Base-by-base conservation (phyloP, 768 basidiomycete species). In the Lactarius hatsudake region DNA sequence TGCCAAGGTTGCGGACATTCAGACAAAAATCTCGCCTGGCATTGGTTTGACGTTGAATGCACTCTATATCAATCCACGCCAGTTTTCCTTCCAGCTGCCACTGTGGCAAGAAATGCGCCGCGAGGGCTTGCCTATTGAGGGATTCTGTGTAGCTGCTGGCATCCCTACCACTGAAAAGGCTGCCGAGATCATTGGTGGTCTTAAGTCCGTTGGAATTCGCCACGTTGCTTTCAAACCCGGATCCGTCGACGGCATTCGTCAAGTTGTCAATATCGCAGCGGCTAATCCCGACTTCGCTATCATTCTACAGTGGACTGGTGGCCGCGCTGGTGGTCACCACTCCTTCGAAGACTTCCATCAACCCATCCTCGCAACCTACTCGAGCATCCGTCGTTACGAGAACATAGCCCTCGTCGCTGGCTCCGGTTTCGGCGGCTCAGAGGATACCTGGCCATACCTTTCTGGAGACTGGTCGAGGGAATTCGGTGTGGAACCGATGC, bases 281-380 rank as follows among this genome's bases (percentile, higher is more conserved):
- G 84, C 94, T 62, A 95, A 98, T 77, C 90, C 96, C 38, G 89
- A 94, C 79, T 98, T 93, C 84, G 96, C 97, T 10, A 88, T 99
- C 78, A 96, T 99, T 78, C 81, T 98, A 69, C 97, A 98, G 75
- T 98, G 97, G 97, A 99, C 97, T 59, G 97, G 97, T 73, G 97
- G 97, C 42, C 94, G 97, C 71, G 97, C 96, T 23, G 97, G 97
- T 69, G 97, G 97, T 59, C 97, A 99, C 73, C 97, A 98, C 80
- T 96, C 93, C 3, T 98, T 88, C 77, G 97, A 99, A 77, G 97
- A 99, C 76, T 96, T 98, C 86, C 96, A 98, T 74, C 94, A 96
- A 76, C 96, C 97, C 0, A 86, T 98, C 72, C 81, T 98, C 59
- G 80, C 89, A 45, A 98, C 96, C 0, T 99, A 99, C 77, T 84